These are phyloP conservation scores for Rubia tinctorum DNA, from an alignment of 305 asterid genomes.

Conservation along the genomic window DNA sequence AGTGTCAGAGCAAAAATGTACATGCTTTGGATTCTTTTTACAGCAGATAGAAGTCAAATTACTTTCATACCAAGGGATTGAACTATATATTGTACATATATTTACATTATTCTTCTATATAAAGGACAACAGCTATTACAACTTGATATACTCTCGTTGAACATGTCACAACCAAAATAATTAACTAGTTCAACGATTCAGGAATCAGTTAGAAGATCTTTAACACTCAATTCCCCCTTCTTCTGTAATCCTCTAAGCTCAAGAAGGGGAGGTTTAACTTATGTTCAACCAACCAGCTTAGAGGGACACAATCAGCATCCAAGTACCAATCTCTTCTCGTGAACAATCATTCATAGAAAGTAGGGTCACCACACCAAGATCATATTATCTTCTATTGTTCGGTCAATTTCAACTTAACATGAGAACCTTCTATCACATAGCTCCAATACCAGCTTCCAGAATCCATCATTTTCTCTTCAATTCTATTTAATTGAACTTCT, in stretches of 20 bases:
- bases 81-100: slow-evolving; percentile 23
- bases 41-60: too few species aligned
- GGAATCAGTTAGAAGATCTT: not conserved
- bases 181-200: not conserved
- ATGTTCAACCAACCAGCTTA: slow-evolving; percentile 70
- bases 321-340: slow-evolving; percentile 35
- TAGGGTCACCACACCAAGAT: slow-evolving; percentile 10
- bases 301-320: slow-evolving; percentile 6
- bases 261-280: slow-evolving; percentile 65
- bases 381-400: slow-evolving; percentile 39
- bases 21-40: not conserved
- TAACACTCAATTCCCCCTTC: slow-evolving; percentile 2
- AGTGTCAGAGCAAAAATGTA: not conserved
- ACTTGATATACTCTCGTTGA: slow-evolving; percentile 19
- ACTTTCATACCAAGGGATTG: not conserved
- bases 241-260: not conserved
- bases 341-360: slow-evolving; percentile 78
- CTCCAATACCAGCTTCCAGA: slow-evolving; percentile 99
- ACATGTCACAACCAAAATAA: slow-evolving; percentile 15
- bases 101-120: slow-evolving; percentile 28
- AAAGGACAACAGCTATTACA: slow-evolving; percentile 29
- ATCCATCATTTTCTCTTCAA: slow-evolving; percentile 51
- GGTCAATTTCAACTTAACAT: slow-evolving; percentile 64
- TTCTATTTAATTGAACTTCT: slow-evolving; percentile 52
- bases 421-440: slow-evolving; percentile 58